phyloP scores from a whole-genome alignment of 139 green algal genomes.

The Mychonastes homosphaera region DNA sequence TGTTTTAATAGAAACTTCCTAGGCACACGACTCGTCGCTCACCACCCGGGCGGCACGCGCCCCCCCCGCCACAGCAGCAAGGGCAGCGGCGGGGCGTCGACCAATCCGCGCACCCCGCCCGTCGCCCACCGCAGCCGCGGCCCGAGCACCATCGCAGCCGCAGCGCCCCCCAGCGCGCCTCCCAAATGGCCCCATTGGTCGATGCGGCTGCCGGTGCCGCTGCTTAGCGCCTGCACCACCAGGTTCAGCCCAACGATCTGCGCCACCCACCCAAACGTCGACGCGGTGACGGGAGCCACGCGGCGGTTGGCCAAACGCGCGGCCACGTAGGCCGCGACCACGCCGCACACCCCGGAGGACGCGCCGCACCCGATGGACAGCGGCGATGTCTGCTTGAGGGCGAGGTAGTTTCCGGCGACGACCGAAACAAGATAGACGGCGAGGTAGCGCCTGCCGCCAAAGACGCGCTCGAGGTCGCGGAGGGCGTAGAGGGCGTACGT shows the following conservation, averaged over 20 bases:
- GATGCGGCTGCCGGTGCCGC: not conserved
- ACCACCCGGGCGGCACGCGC: not conserved
- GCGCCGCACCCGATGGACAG: not conserved
- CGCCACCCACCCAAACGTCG: not conserved
- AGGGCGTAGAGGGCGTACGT: not conserved
- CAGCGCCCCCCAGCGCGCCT: not conserved
- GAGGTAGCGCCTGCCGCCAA: not conserved
- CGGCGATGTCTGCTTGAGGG: too few relatives aligned
- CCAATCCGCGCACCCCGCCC: conserved; percentile 2
- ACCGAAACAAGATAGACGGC: too few relatives aligned
- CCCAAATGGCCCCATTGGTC: conserved; percentile 5
- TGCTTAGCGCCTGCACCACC: not conserved
- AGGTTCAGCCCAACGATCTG: conserved; percentile 9
- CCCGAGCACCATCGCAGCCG: not conserved
- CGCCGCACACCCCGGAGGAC: conserved; percentile 3
- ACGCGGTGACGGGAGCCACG: not conserved
- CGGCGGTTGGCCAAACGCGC: conserved; percentile 1
- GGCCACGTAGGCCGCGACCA: conserved; percentile 6
- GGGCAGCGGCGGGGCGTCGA: not conserved
- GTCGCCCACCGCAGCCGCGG: not conserved
- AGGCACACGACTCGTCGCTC: too few relatives aligned
- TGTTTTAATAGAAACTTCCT: not conserved
- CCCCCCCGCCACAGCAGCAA: not conserved
- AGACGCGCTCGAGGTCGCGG: too few relatives aligned
- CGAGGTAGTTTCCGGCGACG: too few relatives aligned